phyloP scores from a whole-genome alignment of 2,329 filamentous ascomycete genomes.

The Zasmidium citrigriseum region DNA sequence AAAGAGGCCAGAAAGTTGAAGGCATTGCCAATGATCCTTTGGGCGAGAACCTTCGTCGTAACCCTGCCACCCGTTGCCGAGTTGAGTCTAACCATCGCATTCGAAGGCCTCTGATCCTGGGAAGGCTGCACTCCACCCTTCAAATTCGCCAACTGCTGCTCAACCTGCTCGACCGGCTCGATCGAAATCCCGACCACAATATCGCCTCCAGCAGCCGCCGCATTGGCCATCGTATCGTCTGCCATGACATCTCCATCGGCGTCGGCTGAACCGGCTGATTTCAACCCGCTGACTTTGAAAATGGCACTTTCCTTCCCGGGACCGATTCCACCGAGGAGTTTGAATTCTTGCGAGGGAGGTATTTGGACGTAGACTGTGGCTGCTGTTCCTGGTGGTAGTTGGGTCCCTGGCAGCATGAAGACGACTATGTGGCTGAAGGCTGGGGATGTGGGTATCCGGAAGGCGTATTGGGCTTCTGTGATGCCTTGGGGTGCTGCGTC shows the following conservation, averaged over 20 bases:
- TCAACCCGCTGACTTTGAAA: constrained; percentile 68
- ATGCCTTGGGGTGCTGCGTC: constrained; percentile 58
- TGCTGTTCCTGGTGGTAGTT: constrained; percentile 72
- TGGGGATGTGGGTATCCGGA: constrained; percentile 62
- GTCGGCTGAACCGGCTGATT: constrained; percentile 41
- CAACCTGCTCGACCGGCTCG: constrained; percentile 73
- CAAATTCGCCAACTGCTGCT: constrained; percentile 65
- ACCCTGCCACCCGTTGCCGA: constrained; percentile 38
- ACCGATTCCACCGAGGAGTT: constrained; percentile 84
- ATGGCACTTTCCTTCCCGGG: constrained; percentile 89
- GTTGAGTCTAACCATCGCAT: constrained; percentile 37
- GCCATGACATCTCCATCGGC: constrained; percentile 54
- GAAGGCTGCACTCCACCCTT: constrained; percentile 38
- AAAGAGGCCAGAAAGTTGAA: constrained; percentile 96
- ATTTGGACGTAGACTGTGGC: constrained; percentile 88
- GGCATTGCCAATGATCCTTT: constrained; percentile 92
- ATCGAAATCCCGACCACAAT: constrained; percentile 80
- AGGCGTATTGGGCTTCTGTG: constrained; percentile 63
- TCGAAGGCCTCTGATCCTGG: constrained; percentile 16
- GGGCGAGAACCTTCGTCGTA: constrained; percentile 77
- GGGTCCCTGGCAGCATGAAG: constrained; percentile 78
- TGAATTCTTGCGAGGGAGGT: constrained; percentile 64
- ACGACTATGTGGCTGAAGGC: constrained; percentile 76
- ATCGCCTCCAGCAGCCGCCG: constrained; percentile 39
- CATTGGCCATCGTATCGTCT: constrained; percentile 38